A percentile compares a stretch with the other conserved stretches of the same genome.
Evolutionary conservation across 352 stramenopile species (phyloP).

Genomic region (Phytophthora brassicae): DNA sequence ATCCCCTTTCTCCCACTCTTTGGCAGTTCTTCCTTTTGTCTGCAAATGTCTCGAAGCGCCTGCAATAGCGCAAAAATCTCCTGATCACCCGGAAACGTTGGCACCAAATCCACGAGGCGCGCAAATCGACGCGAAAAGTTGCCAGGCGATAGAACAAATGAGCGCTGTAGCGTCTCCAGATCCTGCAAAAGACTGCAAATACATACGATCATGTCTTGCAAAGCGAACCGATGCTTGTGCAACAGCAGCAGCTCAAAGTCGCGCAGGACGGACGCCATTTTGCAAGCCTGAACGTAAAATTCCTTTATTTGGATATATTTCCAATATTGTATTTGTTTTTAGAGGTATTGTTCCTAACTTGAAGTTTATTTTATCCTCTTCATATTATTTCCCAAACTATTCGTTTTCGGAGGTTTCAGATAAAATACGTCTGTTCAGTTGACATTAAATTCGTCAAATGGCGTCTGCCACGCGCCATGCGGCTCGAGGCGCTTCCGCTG

Average conservation of each 20-base stretch:
- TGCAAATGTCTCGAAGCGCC: constrained; percentile 15
- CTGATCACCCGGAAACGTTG: constrained; percentile 19
- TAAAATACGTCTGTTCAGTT: not conserved
- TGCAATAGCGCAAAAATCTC: constrained; percentile 14
- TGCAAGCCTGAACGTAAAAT: too few relatives aligned
- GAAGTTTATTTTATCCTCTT: too few relatives aligned
- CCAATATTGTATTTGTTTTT: too few relatives aligned
- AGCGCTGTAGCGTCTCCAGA: constrained; percentile 16
- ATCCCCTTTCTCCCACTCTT: not conserved
- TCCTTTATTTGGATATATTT: not conserved
- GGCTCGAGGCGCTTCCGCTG: constrained; percentile 30
- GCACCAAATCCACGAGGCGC: constrained; percentile 12
- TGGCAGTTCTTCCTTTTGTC: not conserved
- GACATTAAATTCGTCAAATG: too few relatives aligned
- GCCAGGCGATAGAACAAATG: not conserved
- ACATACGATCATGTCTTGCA: constrained; percentile 29
- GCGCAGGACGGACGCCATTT: constrained; percentile 12
- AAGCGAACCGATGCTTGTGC: constrained; percentile 39
- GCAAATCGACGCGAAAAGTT: constrained; percentile 12
- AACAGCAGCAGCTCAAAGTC: constrained; percentile 54
- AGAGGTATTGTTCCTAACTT: too few relatives aligned
- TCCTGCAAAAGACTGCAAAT: constrained; percentile 12
- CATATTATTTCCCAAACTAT: too few relatives aligned
- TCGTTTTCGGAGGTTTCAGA: too few relatives aligned
- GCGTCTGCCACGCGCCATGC: constrained; percentile 32